Conservation (phyloP, 148 eudicot genomes). For the Rhododendron ovatum region DNA sequence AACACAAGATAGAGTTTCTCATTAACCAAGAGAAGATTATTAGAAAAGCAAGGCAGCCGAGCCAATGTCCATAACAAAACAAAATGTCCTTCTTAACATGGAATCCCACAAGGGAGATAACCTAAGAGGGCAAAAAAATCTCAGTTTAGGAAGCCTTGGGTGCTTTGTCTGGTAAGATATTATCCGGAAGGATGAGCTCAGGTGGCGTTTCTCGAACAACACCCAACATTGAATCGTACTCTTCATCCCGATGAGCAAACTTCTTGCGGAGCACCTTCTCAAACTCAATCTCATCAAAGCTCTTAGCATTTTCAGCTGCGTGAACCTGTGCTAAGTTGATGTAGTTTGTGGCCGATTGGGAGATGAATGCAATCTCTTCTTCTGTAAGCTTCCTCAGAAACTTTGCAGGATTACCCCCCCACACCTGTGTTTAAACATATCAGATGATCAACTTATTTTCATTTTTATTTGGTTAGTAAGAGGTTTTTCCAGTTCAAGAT, state of each 20-base stretch:
- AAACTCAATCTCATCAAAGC: conserved; percentile 59
- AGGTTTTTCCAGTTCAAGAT: neutral
- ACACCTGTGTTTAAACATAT: conserved; percentile 25
- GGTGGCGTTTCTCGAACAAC: conserved; percentile 57
- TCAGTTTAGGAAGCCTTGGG: conserved; percentile 35
- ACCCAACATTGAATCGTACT: conserved; percentile 53
- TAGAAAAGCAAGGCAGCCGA: conserved; percentile 6
- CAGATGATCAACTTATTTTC: neutral
- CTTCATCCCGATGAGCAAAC: conserved; percentile 51
- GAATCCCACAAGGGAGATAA: neutral
- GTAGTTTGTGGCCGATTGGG: conserved; percentile 51
- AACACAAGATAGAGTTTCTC: neutral
- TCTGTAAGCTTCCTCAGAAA: conserved; percentile 59
- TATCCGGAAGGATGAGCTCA: conserved; percentile 49
- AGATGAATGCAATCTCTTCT: conserved; percentile 54
- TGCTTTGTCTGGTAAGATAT: conserved; percentile 40
- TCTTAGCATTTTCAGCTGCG: conserved; percentile 55
- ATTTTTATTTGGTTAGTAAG: neutral
- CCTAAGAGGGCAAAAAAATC: neutral
- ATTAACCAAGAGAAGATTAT: conserved; percentile 3
- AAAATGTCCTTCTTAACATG: neutral
- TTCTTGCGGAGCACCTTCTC: conserved; percentile 63
- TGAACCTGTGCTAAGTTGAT: conserved; percentile 50
- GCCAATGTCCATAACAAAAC: neutral
- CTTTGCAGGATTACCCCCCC: conserved; percentile 76